phyloP scores from a whole-genome alignment of 305 asterid species.

The Solanum hybrid region DNA sequence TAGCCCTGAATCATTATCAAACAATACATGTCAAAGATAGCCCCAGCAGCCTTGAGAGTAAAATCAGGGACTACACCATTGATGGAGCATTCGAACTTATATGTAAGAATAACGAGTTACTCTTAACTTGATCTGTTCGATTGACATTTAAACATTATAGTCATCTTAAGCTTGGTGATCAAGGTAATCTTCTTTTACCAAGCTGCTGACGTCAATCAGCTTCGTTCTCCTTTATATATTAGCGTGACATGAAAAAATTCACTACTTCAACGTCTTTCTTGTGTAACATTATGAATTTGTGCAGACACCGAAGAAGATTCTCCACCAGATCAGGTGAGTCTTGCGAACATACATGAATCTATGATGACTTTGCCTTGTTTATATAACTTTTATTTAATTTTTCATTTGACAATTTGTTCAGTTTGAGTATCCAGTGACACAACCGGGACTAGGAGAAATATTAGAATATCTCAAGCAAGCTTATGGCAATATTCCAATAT shows the following conservation, averaged over 20 bases:
- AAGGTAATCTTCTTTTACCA: not conserved
- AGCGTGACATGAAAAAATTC: not conserved
- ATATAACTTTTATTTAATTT: not conserved
- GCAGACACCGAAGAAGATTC: not conserved
- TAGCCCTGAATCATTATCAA: slow-evolving; percentile 36
- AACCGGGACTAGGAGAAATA: not conserved
- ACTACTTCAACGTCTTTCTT: not conserved
- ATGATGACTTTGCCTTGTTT: not conserved
- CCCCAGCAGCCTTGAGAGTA: slow-evolving; percentile 2
- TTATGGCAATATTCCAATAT: slow-evolving; percentile 9
- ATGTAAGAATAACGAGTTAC: slow-evolving; percentile 5
- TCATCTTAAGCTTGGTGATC: not conserved
- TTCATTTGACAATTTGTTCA: not conserved
- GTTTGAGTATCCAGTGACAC: slow-evolving; percentile 1
- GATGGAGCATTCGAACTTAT: slow-evolving; percentile 18
- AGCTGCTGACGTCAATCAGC: not conserved
- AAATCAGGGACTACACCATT: slow-evolving; percentile 10
- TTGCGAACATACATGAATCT: not conserved
- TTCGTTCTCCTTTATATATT: not conserved
- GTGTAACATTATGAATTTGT: not conserved
- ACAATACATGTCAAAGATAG: slow-evolving; percentile 16
- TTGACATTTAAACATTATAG: not conserved
- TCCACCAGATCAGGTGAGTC: slow-evolving; percentile 10
- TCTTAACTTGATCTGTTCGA: not conserved
- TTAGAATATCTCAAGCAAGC: slow-evolving; percentile 6